Evolutionary conservation across 495 filamentous ascomycete species (phyloP).

Genomic region (Viridothelium virens): DNA sequence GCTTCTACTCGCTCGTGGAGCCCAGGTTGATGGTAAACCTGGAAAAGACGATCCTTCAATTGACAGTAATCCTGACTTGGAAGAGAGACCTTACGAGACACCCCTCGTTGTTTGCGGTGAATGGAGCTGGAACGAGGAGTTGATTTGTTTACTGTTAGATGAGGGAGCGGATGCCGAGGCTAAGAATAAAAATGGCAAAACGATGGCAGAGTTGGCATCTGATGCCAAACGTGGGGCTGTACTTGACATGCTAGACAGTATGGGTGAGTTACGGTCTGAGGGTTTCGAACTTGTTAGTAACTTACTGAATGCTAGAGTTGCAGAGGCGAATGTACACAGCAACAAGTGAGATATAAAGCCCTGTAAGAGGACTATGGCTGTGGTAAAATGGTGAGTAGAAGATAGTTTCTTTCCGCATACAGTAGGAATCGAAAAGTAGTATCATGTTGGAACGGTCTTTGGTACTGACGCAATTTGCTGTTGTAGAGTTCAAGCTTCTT

Average conservation of each 20-base stretch:
- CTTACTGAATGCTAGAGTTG: neutral
- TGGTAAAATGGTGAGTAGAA: neutral
- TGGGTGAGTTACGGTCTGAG: neutral
- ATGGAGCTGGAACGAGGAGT: constrained; percentile 5
- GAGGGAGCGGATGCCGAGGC: neutral
- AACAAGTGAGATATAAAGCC: neutral
- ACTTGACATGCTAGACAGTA: neutral
- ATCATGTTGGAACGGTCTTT: neutral
- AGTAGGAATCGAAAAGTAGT: neutral
- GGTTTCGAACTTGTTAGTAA: neutral
- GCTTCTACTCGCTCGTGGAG: constrained; percentile 2
- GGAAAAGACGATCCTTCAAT: constrained; percentile 3
- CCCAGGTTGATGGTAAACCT: constrained; percentile 7
- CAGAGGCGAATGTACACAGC: neutral
- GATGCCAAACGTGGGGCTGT: constrained; percentile 1
- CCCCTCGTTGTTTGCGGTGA: constrained; percentile 3
- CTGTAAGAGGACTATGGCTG: neutral
- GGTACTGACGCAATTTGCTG: neutral
- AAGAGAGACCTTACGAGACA: constrained; percentile 4
- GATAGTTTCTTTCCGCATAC: neutral
- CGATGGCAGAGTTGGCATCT: constrained; percentile 6
- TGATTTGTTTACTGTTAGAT: constrained; percentile 1
- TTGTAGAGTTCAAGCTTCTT: neutral
- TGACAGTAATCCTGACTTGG: constrained; percentile 5
- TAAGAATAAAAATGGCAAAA: constrained; percentile 1